Evolutionary conservation across 139 green algal species (phyloP), one percentile per base, ranked within the genome.

Genomic region (Micractinium sp.): DNA sequence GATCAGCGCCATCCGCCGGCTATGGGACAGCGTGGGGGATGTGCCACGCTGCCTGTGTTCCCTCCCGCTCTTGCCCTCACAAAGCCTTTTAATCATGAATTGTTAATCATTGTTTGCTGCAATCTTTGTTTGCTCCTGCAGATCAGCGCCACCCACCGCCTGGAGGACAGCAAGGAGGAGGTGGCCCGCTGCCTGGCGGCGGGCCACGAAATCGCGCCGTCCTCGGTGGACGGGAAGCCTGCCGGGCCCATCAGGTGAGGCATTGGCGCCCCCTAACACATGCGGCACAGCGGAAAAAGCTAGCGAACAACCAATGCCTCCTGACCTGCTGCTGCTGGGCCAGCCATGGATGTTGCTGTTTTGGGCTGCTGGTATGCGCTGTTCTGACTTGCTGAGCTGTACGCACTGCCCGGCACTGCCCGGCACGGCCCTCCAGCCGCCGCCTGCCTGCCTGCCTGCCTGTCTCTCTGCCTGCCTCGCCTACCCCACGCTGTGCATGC

Each of bases 111-210:
- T 38, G 15, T 79, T 39, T n/a, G 73, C 73, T 79, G 60, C 60
- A 15, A 20, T 79, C 0, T 22, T 41, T 38, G 15, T 79, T 39
- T n/a, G 73, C 73, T 79, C 12, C n/a, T 20, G 85, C 86, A 90
- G 86, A 53, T 92, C 12, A 95, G 90, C 63, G 95, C 78, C 82
- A 96, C 95, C 87, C 95, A 97, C 92, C 91, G 96, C 3, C 85
- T 98, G 22, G 90, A 95, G 22, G 92, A 97, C 86, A 96, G 93
- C 90, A 85, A 92, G 56, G 92, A 88, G 3, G 97, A 99, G 94
- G 91, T 90, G 22, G 90, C 94, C 69, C 92, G 97, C 38, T 89
- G 96, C 35, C 41, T 92, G 47, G 92, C 88, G 15, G 89, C 88
- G 1, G 96, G 95, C 56, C 88, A 87, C 31, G 90, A 96, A 41